These are phyloP conservation scores for Fusarium bulbicola DNA, from an alignment of 2,329 filamentous ascomycete genomes.

Conservation along the genomic window DNA sequence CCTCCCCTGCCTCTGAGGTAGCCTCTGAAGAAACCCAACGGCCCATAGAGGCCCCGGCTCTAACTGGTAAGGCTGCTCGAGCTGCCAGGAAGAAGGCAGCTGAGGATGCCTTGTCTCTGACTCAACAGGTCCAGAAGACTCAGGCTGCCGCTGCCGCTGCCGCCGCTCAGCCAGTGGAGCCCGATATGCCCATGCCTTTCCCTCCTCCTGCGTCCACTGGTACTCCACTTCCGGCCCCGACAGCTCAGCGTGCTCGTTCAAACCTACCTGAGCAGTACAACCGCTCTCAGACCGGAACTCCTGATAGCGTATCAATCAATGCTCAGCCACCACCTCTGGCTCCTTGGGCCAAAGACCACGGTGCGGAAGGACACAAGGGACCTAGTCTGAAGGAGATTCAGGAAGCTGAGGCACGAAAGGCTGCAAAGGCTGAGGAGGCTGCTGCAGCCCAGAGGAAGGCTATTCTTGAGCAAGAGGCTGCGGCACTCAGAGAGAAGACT, in stretches of 20 bases:
- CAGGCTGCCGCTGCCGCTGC: slow-evolving; percentile 55
- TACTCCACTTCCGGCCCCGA: slow-evolving; percentile 87
- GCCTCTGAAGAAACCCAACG: slow-evolving; percentile 22
- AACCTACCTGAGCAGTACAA: slow-evolving; percentile 81
- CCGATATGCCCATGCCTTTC: slow-evolving; percentile 79
- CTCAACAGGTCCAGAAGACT: slow-evolving; percentile 85
- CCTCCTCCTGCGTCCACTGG: slow-evolving; percentile 70
- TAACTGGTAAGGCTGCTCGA: slow-evolving; percentile 41
- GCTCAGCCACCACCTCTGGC: slow-evolving; percentile 77
- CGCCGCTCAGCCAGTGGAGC: slow-evolving; percentile 58
- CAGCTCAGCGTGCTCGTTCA: slow-evolving; percentile 83
- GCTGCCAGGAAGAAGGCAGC: slow-evolving; percentile 46
- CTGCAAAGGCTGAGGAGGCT: slow-evolving; percentile 85
- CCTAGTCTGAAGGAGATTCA: slow-evolving; percentile 97
- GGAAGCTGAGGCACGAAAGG: slow-evolving; percentile 91
- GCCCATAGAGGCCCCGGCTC: slow-evolving; percentile 13
- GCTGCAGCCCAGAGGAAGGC: slow-evolving; percentile 81
- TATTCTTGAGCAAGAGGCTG: slow-evolving; percentile 80
- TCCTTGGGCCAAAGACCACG: slow-evolving; percentile 92
- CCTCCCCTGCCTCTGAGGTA: slow-evolving; percentile 10
- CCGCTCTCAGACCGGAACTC: slow-evolving; percentile 81
- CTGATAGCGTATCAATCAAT: slow-evolving; percentile 58
- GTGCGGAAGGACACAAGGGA: slow-evolving; percentile 75
- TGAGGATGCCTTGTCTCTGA: slow-evolving; percentile 69
- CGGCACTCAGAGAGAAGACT: slow-evolving; percentile 66